Conservation (phyloP, 2,329 filamentous ascomycete genomes). For the Trichophyton simii region DNA sequence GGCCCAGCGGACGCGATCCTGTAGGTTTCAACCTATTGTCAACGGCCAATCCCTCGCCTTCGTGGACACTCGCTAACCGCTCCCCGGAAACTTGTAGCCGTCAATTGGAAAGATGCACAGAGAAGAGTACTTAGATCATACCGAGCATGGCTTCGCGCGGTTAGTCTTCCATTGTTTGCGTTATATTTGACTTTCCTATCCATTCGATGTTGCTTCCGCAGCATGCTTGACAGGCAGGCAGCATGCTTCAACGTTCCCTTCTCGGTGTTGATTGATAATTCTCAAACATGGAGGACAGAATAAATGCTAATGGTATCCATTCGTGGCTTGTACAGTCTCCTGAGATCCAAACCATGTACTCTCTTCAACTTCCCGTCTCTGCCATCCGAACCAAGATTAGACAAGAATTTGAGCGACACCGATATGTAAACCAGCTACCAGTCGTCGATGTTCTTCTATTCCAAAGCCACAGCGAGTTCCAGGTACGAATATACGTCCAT, state of each 20-base stretch:
- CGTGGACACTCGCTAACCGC: background rate
- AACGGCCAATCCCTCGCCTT: background rate
- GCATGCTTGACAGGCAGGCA: background rate
- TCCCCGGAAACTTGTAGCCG: conserved; percentile 42
- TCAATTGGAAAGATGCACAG: conserved; percentile 81
- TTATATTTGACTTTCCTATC: background rate
- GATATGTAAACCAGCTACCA: conserved; percentile 78
- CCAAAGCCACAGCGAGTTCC: conserved; percentile 85
- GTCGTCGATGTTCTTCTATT: conserved; percentile 82
- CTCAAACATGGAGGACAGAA: background rate
- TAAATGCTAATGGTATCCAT: background rate
- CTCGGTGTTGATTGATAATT: background rate
- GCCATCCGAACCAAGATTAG: conserved; percentile 83
- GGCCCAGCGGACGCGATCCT: conserved; percentile 65
- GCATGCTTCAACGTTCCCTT: background rate
- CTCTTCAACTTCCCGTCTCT: conserved; percentile 75
- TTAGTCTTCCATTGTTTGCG: conserved; percentile 43
- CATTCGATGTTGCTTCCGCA: background rate
- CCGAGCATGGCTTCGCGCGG: conserved; percentile 89
- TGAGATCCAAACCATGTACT: conserved; percentile 96
- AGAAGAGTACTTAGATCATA: conserved; percentile 78
- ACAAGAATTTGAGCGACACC: conserved; percentile 91
- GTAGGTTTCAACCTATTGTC: conserved; percentile 39
- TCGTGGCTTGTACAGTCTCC: conserved; percentile 53
- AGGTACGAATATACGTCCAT: conserved; percentile 45